A percentile compares a stretch with the other conserved stretches of the same genome.
Conservation (phyloP, 129 eudicot genomes). For the Centella asiatica region DNA sequence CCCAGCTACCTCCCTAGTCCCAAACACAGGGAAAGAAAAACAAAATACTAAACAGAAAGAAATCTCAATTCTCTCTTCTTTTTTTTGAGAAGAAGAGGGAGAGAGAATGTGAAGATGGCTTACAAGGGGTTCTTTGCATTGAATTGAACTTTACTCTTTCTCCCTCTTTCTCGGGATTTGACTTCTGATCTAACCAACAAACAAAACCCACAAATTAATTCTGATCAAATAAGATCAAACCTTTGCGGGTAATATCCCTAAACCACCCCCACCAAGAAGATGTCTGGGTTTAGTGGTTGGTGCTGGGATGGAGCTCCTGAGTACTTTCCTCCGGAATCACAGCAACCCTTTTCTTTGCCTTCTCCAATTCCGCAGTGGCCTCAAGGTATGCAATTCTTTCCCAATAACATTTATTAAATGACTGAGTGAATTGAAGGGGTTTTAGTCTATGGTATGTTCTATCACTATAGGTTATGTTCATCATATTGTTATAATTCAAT, state of each 20-base stretch:
- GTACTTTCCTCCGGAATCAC: slow-evolving; percentile 16
- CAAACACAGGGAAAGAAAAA: no score
- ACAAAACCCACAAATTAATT: not conserved
- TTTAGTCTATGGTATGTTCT: not conserved
- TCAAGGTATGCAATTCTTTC: slow-evolving; percentile 36
- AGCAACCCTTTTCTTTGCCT: slow-evolving; percentile 60
- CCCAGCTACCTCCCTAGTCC: no score
- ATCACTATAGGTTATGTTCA: not conserved
- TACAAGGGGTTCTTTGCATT: no score
- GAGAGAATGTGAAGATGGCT: not conserved
- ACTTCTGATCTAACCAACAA: not conserved
- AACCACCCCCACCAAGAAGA: slow-evolving; percentile 9
- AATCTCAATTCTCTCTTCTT: not conserved
- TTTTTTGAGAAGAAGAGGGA: not conserved
- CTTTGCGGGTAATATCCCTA: not conserved
- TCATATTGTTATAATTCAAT: no score
- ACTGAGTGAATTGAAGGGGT: not conserved
- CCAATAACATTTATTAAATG: not conserved
- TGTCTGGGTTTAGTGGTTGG: slow-evolving; percentile 54
- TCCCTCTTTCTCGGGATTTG: not conserved
- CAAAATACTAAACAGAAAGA: no score
- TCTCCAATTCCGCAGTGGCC: slow-evolving; percentile 86
- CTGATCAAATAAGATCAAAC: not conserved
- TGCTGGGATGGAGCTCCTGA: slow-evolving; percentile 36
- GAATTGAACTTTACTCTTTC: not conserved